These are phyloP conservation scores for Zelonia costaricensis DNA, from an alignment of 208 protist genomes.

Conservation along the genomic window DNA sequence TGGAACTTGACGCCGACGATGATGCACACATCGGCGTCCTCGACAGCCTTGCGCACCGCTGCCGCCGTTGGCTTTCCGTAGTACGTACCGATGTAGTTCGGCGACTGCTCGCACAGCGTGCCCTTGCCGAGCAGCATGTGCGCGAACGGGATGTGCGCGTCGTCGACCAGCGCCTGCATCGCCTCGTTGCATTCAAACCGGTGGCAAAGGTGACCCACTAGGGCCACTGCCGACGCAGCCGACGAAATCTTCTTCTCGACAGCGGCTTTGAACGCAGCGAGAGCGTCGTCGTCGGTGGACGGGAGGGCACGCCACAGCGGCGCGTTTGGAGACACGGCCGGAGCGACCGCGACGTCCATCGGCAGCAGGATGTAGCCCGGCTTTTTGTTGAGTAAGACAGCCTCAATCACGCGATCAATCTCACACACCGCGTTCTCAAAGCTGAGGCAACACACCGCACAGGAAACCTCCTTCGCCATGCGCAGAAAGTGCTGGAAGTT, in stretches of 20 bases:
- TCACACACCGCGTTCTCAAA: constrained; percentile 24
- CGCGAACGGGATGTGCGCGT: constrained; percentile 35
- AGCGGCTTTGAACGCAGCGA: constrained; percentile 23
- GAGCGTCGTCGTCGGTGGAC: constrained; percentile 1
- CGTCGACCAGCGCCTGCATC: constrained; percentile 36
- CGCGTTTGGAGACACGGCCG: constrained; percentile 5
- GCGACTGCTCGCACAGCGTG: constrained; percentile 46
- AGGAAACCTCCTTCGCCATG: constrained; percentile 34
- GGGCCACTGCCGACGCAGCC: constrained; percentile 13
- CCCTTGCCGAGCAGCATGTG: constrained; percentile 49
- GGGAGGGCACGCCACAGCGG: constrained; percentile 9
- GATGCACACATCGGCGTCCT: constrained; percentile 30
- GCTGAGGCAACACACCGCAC: constrained; percentile 7
- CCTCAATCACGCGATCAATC: constrained; percentile 38
- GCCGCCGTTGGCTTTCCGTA: constrained; percentile 15
- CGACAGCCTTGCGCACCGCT: constrained; percentile 14
- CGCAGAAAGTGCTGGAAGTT: constrained; percentile 30
- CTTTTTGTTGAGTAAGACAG: constrained; percentile 24
- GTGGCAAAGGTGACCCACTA: constrained; percentile 47
- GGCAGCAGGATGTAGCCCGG: constrained; percentile 41
- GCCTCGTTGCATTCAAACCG: constrained; percentile 31
- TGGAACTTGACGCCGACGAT: constrained; percentile 51
- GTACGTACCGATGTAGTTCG: constrained; percentile 40
- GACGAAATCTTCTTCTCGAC: constrained; percentile 31
- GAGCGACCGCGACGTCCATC: constrained; percentile 23